Percentiles rank a stretch among this genome's conserved stretches.
Evolutionary conservation across 2,329 filamentous ascomycete species (phyloP).

Genomic region (Knoxdaviesia capensis): DNA sequence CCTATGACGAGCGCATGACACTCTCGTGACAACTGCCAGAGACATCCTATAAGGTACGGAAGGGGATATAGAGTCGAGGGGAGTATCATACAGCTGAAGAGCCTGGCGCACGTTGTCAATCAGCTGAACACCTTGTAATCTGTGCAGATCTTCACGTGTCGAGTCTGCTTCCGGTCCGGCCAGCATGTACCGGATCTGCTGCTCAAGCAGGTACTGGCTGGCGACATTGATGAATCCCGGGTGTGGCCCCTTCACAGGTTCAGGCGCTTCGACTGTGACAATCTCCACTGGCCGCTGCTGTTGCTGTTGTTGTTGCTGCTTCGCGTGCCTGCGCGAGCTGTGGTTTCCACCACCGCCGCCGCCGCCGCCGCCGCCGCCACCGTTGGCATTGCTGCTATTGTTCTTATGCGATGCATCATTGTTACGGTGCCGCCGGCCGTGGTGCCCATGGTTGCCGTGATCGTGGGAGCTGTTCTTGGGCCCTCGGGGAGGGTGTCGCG

Average conservation of each 20-base stretch:
- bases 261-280: conserved; percentile 1
- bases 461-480: no score
- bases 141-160: conserved; percentile 58
- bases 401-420: no score
- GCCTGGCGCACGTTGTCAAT: conserved; percentile 69
- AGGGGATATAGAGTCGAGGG: conserved; percentile 1
- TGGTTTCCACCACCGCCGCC: conserved; percentile 1
- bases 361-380: neutral
- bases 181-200: conserved; percentile 56
- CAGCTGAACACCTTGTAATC: conserved; percentile 71
- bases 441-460: no score
- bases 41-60: neutral
- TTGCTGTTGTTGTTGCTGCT: conserved; percentile 1
- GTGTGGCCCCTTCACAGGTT: conserved; percentile 16
- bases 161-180: conserved; percentile 50
- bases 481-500: no score
- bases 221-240: conserved; percentile 28
- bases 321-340: neutral
- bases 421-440: no score
- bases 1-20: neutral
- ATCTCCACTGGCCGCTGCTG: conserved; percentile 1
- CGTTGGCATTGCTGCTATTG: neutral
- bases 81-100: conserved; percentile 48
- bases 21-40: neutral
- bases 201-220: conserved; percentile 63